Base-by-base conservation (phyloP, 495 filamentous ascomycete species). In the Hyaloscypha bicolor region DNA sequence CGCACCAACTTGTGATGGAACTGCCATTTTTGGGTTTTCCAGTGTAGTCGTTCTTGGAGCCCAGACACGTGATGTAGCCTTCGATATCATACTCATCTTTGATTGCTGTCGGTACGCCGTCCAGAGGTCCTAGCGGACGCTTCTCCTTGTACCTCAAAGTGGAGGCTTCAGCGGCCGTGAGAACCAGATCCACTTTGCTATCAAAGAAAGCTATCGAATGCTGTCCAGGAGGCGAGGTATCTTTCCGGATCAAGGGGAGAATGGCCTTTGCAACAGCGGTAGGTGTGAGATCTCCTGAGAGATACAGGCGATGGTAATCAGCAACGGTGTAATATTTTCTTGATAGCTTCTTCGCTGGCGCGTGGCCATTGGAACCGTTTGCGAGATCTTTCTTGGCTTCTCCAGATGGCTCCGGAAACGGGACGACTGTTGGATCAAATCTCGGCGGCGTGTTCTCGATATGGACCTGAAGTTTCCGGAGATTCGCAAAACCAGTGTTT, bases 1-100 rank as follows among this genome's bases (percentile, higher is more conserved):
- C 86, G 69, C 90, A 92, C 91, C 92, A 96, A 16, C 52, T 59
- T 5, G 59, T 68, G 29, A 82, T 85, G 3, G 88, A 91, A 5
- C 79, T 79, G 55, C 81, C 81, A 21, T 82, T 76, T 5, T 81
- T 67, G 9, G 75, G 72, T 25, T 71, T 59, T 4, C 60, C 69
- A 22, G 71, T 76, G 64, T 87, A 88, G 69, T 88, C 84, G 25
- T 86, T 79, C 56, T 80, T 55, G 11, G 71, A 71, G 21, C 73
- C 72, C 25, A 73, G 72, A 65, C 80, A 87, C 62, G 85, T 89
- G 35, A 85, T 81, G 68, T 94, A 94, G 1, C 92, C 93, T 30
- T 87, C 83, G 4, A 97, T 78, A 68, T 91, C 86, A 33, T 89
- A 84, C 73, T 97, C 93, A 77, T 97, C 94, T 78, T 93, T 97